These are phyloP conservation scores for Exophiala mesophila DNA, from an alignment of 2,329 filamentous ascomycete genomes.

Conservation along the genomic window DNA sequence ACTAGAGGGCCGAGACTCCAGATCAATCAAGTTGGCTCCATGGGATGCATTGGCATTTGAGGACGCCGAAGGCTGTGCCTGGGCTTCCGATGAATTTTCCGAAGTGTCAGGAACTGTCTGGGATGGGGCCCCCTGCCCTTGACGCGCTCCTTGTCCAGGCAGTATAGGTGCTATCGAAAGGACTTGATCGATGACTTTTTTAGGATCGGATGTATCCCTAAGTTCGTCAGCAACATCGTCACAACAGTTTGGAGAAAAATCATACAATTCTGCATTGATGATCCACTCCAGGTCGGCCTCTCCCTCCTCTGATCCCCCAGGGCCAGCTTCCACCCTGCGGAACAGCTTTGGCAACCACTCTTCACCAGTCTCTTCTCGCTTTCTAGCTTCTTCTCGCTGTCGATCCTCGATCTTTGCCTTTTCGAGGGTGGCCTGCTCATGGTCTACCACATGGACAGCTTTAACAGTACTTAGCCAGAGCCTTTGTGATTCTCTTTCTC, in stretches of 20 bases:
- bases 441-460: constrained; percentile 79
- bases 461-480: constrained; percentile 78
- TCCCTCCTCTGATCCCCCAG: constrained; percentile 67
- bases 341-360: constrained; percentile 90
- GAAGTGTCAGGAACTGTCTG: not conserved
- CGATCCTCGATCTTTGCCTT: constrained; percentile 94
- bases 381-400: constrained; percentile 82
- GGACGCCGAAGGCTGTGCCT: not conserved
- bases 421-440: constrained; percentile 84
- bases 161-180: constrained; percentile 80
- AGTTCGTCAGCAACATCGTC: not conserved
- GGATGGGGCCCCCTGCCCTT: constrained; percentile 31
- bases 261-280: constrained; percentile 78
- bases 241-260: constrained; percentile 9
- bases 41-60: constrained; percentile 5
- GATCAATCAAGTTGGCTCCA: constrained; percentile 29
- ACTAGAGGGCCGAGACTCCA: constrained; percentile 25
- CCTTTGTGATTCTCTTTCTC: constrained; percentile 80
- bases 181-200: constrained; percentile 60
- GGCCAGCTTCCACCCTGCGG: constrained; percentile 65
- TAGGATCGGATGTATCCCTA: constrained; percentile 21
- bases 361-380: constrained; percentile 68
- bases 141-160: constrained; percentile 61
- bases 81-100: not conserved
- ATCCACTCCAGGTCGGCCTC: constrained; percentile 94